Evolutionary conservation across 768 basidiomycete genomes (phyloP), one percentile per base, ranked within the genome.

Genomic region (Termitomyces titanicus): DNA sequence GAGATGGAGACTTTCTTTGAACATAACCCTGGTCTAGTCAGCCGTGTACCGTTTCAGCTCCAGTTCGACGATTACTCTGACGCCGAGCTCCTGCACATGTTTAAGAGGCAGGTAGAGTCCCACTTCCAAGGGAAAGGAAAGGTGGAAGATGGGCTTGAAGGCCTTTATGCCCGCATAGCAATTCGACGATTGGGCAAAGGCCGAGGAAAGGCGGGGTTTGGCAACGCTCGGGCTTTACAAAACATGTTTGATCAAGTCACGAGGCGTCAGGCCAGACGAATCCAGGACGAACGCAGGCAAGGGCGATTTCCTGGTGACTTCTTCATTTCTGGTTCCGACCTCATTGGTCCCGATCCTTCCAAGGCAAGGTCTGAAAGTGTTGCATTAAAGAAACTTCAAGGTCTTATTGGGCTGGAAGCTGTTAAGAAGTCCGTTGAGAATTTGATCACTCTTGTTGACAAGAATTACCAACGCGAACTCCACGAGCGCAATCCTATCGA

Each of bases 1-100:
- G 74, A 89, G 66, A 88, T 89, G 88, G 87, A 89, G 59, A 81
- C 76, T 42, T 89, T 89, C 70, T 88, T 89, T 56, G 86, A 88
- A 56, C 86, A 87, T 56, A 88, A 89, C 61, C 86, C 87, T 2
- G 87, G 87, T 1, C 65, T 89, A 12, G 68, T 70, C 8, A 87
- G 86, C 67, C 83, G 87, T n/a, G 82, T 89, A 9, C 88, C 87
- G 0, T 78, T 83, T 56, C 67, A 65, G 34, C 71, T 89, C 31
- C 69, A 79, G 12, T 88, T 89, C 59, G 66, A 69, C 1, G 87
- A 89, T 59, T 89, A 88, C 61, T 72, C 67, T 8, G 82, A 88
- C 49, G 58, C 35, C 20, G 47, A 48, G 17, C 47, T 48, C 24
- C 34, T 48, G 25, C 48, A 49, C 17, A 49, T 49, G 48, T 25